phyloP scores from a whole-genome alignment of 345 rosid species.

The Sonneratia alba region DNA sequence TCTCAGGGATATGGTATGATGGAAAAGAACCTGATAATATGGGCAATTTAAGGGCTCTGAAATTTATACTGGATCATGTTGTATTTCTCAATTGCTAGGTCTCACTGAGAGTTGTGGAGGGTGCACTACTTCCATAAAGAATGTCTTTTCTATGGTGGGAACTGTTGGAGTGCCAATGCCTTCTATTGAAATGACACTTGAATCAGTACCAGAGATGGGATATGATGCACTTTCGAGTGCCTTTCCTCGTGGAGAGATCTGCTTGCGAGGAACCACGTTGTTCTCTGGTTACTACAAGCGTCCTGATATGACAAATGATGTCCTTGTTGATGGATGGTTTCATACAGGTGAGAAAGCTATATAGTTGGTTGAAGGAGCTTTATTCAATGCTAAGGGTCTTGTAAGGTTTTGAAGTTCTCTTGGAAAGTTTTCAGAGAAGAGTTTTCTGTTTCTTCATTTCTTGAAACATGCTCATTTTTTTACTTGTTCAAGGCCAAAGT shows the following conservation, averaged over 20 bases:
- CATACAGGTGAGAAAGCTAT: slow-evolving; percentile 55
- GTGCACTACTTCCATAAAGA: slow-evolving; percentile 64
- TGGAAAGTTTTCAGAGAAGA: background rate
- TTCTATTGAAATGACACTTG: slow-evolving; percentile 82
- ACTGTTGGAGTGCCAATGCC: slow-evolving; percentile 92
- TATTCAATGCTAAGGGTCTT: background rate
- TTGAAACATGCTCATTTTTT: no score
- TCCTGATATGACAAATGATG: slow-evolving; percentile 73
- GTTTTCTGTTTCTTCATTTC: no score
- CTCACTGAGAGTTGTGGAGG: slow-evolving; percentile 93
- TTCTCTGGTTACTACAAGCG: slow-evolving; percentile 94
- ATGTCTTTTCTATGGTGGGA: slow-evolving; percentile 75
- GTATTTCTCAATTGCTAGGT: slow-evolving; percentile 32
- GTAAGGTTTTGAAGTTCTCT: background rate
- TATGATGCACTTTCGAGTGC: slow-evolving; percentile 63
- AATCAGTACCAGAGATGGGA: slow-evolving; percentile 89
- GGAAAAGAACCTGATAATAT: background rate
- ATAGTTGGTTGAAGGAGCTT: background rate
- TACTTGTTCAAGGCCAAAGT: no score
- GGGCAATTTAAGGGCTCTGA: background rate
- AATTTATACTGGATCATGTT: background rate
- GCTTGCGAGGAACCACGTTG: slow-evolving; percentile 67
- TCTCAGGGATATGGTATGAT: slow-evolving; percentile 90
- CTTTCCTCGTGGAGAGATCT: slow-evolving; percentile 73
- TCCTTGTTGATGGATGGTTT: slow-evolving; percentile 86